These are phyloP conservation scores for Calonectria multiphialidica DNA, from an alignment of 2,329 filamentous ascomycete genomes.

Conservation along the genomic window DNA sequence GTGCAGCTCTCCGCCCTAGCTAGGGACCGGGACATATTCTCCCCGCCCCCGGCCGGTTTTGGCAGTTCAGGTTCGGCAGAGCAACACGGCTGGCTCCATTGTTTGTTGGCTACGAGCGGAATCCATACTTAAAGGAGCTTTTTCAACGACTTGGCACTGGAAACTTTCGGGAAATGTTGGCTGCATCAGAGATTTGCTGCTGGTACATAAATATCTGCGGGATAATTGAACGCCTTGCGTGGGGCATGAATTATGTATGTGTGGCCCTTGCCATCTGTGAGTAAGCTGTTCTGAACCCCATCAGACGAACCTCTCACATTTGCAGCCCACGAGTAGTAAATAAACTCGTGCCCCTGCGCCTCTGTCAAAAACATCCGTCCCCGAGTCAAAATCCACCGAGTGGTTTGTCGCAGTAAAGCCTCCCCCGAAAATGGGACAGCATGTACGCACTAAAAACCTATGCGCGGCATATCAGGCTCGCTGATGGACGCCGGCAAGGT, in stretches of 20 bases:
- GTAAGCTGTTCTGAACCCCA: not conserved
- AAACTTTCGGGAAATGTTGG: not conserved
- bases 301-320: not conserved
- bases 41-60: not conserved
- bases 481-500: not conserved
- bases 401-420: not conserved
- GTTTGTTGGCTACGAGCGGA: not conserved
- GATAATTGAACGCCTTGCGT: no score
- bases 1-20: not conserved
- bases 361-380: not conserved
- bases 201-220: not conserved
- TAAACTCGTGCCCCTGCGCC: not conserved
- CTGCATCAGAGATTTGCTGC: not conserved
- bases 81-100: not conserved
- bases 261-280: not conserved
- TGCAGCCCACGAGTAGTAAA: not conserved
- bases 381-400: not conserved
- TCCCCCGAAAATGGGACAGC: not conserved
- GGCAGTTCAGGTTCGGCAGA: not conserved
- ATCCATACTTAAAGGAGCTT: not conserved
- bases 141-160: not conserved
- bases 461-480: not conserved
- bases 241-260: not conserved
- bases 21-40: not conserved
- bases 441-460: not conserved